A percentile compares a stretch with the other conserved stretches of the same genome.
Conservation (phyloP, 2,329 filamentous ascomycete species). For the Alternaria arborescens region DNA sequence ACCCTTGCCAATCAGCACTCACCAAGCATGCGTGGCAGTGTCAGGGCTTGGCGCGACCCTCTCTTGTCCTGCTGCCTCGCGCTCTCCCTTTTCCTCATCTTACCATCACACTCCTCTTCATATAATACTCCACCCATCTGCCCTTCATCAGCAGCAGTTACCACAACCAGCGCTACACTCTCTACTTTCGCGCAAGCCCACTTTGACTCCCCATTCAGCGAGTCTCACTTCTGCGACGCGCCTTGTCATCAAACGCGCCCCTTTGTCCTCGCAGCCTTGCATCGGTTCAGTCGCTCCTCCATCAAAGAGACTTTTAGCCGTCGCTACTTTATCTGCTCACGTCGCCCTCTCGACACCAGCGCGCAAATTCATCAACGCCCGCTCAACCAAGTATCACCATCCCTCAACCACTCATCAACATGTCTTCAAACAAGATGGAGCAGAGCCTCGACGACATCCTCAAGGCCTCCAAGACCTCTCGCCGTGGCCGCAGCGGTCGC, state of each 20-base stretch:
- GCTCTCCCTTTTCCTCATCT: slow-evolving; percentile 23
- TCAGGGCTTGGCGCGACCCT: slow-evolving; percentile 15
- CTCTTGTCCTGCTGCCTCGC: slow-evolving; percentile 26
- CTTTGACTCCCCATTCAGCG: slow-evolving; percentile 13
- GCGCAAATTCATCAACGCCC: slow-evolving; percentile 20
- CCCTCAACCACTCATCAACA: slow-evolving; percentile 30
- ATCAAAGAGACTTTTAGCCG: slow-evolving; percentile 17
- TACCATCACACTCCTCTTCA: slow-evolving; percentile 16
- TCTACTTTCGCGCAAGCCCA: slow-evolving; percentile 27
- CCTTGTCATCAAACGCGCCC: slow-evolving; percentile 29
- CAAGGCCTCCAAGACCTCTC: slow-evolving; percentile 67
- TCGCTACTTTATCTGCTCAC: slow-evolving; percentile 16
- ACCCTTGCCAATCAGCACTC: slow-evolving; percentile 8
- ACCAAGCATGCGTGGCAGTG: slow-evolving; percentile 13
- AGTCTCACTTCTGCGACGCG: slow-evolving; percentile 30
- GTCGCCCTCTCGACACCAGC: slow-evolving; percentile 21
- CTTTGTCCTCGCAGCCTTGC: slow-evolving; percentile 18
- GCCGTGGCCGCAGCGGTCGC: slow-evolving; percentile 59
- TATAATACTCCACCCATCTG: slow-evolving; percentile 13
- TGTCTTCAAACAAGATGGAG: slow-evolving; percentile 78
- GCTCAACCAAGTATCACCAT: slow-evolving; percentile 23
- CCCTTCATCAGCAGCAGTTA: slow-evolving; percentile 19
- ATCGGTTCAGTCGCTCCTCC: slow-evolving; percentile 17
- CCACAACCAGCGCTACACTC: slow-evolving; percentile 16
- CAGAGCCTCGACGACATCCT: slow-evolving; percentile 98